Conservation (phyloP, 192 early-diverging fungal species). For the Backusella tuberculispora region DNA sequence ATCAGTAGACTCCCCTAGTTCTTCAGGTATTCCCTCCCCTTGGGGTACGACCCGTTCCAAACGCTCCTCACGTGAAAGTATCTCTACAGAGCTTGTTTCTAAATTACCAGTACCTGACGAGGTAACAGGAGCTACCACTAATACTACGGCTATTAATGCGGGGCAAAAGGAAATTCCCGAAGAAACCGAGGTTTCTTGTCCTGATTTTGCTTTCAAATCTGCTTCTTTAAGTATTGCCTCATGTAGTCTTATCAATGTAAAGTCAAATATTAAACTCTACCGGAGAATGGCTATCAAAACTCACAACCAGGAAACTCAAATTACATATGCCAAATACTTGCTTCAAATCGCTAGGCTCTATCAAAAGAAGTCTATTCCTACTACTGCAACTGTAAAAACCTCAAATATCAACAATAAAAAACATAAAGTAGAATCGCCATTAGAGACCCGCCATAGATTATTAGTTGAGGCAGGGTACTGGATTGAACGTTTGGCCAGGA, state of each 20-base stretch:
- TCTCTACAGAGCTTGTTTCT: neutral
- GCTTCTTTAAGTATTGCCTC: conserved; percentile 35
- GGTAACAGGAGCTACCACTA: too few species aligned
- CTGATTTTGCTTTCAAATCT: neutral
- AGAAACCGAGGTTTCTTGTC: neutral
- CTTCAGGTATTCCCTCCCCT: conserved; percentile 16
- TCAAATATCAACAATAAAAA: neutral
- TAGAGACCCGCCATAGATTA: conserved; percentile 42
- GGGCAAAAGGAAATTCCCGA: neutral
- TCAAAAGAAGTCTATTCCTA: conserved; percentile 9
- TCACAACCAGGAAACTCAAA: conserved; percentile 70
- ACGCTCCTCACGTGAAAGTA: neutral
- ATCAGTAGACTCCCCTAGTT: neutral
- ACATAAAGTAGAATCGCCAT: neutral
- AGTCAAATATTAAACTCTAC: conserved; percentile 60
- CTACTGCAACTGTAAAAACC: neutral
- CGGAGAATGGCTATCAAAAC: conserved; percentile 79
- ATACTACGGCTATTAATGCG: neutral
- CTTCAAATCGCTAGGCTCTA: conserved; percentile 64
- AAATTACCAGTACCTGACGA: neutral
- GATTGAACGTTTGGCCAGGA: conserved; percentile 71
- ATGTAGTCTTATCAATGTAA: conserved; percentile 28
- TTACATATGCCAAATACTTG: conserved; percentile 79
- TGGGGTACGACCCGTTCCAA: conserved; percentile 15
- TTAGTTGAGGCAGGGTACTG: conserved; percentile 72